These are phyloP conservation scores for Epichloe uncinata DNA, from an alignment of 2,329 filamentous ascomycete genomes.

Conservation along the genomic window DNA sequence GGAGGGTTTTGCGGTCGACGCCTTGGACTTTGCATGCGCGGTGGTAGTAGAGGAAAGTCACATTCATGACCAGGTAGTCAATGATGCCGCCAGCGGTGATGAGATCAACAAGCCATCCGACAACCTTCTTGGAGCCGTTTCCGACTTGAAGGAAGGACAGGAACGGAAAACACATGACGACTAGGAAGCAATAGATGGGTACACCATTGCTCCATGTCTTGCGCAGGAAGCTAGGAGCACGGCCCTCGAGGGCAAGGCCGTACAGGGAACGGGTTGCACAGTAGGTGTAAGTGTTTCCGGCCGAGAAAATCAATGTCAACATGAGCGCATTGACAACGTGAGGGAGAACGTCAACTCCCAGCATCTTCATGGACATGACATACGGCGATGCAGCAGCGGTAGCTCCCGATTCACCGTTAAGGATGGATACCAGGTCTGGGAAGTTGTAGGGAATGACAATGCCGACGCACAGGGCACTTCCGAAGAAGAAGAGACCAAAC, in stretches of 20 bases:
- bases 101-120: slow-evolving; percentile 42
- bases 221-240: slow-evolving; percentile 37
- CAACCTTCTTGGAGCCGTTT: slow-evolving; percentile 32
- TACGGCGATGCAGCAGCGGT: slow-evolving; percentile 45
- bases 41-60: slow-evolving; percentile 34
- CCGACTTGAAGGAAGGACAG: slow-evolving; percentile 39
- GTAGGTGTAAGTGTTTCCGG: slow-evolving; percentile 39
- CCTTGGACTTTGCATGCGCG: slow-evolving; percentile 40
- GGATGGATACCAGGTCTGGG: slow-evolving; percentile 34
- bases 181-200: slow-evolving; percentile 41
- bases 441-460: slow-evolving; percentile 56
- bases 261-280: slow-evolving; percentile 37
- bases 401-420: slow-evolving; percentile 24
- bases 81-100: slow-evolving; percentile 46
- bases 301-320: slow-evolving; percentile 30
- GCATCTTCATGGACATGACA: slow-evolving; percentile 46
- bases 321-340: slow-evolving; percentile 43
- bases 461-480: slow-evolving; percentile 52
- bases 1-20: slow-evolving; percentile 36
- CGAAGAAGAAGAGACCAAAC: slow-evolving; percentile 56
- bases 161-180: slow-evolving; percentile 40
- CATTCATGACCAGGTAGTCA: slow-evolving; percentile 43
- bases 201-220: slow-evolving; percentile 48
- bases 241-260: slow-evolving; percentile 35
- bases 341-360: slow-evolving; percentile 39